Conservation (phyloP, 2,329 filamentous ascomycete species). For the Fonsecaea pugnacius region DNA sequence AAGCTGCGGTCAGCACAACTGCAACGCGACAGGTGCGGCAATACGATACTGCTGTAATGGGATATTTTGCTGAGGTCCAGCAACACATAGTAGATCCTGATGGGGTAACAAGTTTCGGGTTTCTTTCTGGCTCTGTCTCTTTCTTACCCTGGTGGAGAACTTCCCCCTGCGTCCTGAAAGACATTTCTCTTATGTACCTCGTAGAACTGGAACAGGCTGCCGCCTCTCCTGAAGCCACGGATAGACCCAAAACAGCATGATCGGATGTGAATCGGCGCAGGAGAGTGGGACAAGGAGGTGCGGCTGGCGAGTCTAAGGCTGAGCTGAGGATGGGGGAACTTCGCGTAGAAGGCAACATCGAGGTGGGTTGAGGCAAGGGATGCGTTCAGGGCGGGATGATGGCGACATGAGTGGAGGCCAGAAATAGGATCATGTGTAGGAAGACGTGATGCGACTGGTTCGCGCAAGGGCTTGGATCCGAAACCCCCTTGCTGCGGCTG, state of each 20-base stretch:
- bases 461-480: neutral
- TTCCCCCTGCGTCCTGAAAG: constrained; percentile 7
- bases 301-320: constrained; percentile 33
- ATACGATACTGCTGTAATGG: constrained; percentile 3
- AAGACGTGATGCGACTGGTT: constrained; percentile 6
- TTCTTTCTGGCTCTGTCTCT: neutral
- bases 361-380: neutral
- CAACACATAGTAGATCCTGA: neutral
- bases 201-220: neutral
- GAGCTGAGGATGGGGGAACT: constrained; percentile 25
- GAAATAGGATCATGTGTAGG: constrained; percentile 24
- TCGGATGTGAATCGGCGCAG: constrained; percentile 5
- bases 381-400: constrained; percentile 19
- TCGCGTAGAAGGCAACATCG: constrained; percentile 21
- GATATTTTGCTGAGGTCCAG: neutral
- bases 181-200: neutral
- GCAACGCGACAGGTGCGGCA: constrained; percentile 1
- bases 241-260: constrained; percentile 7
- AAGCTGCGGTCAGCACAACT: constrained; percentile 20
- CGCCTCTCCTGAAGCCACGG: constrained; percentile 6
- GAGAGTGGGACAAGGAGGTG: constrained; percentile 20
- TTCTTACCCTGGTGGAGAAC: constrained; percentile 3
- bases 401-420: constrained; percentile 23
- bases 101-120: neutral
- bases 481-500: constrained; percentile 2